Conservation (phyloP, 257 asterid species). For the Paraleonurus japonicus region DNA sequence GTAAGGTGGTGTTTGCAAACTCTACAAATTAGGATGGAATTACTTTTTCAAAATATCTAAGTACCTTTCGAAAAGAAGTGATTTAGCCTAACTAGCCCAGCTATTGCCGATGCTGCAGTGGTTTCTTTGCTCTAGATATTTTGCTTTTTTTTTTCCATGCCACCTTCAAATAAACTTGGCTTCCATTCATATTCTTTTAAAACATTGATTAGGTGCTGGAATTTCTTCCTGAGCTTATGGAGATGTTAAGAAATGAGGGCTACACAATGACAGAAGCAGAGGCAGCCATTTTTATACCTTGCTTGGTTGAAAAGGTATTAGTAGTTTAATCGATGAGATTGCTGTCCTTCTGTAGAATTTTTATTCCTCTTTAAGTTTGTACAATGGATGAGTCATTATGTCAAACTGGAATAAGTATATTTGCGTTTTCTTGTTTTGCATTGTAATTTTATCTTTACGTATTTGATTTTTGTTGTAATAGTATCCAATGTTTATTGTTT, state of each 20-base stretch:
- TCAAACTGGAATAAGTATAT: conserved; percentile 1
- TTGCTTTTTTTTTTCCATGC: neutral
- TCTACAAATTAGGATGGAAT: too few species aligned
- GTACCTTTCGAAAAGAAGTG: too few species aligned
- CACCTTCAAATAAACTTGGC: conserved; percentile 16
- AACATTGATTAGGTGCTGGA: conserved; percentile 76
- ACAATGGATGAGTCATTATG: conserved; percentile 8
- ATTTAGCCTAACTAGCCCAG: neutral
- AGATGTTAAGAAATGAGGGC: conserved; percentile 79
- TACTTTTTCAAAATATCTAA: too few species aligned
- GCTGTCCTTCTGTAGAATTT: neutral
- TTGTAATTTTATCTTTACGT: neutral
- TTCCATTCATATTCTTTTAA: conserved; percentile 8
- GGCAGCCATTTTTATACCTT: conserved; percentile 93
- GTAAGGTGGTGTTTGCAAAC: neutral
- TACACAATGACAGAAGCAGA: conserved; percentile 91
- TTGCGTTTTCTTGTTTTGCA: neutral
- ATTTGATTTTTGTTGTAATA: conserved; percentile 3
- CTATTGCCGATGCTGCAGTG: neutral
- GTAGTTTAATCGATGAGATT: conserved; percentile 2
- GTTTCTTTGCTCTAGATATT: neutral
- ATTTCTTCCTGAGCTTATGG: conserved; percentile 93
- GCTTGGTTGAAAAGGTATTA: conserved; percentile 90
- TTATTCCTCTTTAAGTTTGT: neutral
- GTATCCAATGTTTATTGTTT: conserved; percentile 18